Percentiles rank a stretch among this genome's conserved stretches.
Conservation (phyloP, 1,139 yeast species). For the Sugiyamaella grinbergsii region DNA sequence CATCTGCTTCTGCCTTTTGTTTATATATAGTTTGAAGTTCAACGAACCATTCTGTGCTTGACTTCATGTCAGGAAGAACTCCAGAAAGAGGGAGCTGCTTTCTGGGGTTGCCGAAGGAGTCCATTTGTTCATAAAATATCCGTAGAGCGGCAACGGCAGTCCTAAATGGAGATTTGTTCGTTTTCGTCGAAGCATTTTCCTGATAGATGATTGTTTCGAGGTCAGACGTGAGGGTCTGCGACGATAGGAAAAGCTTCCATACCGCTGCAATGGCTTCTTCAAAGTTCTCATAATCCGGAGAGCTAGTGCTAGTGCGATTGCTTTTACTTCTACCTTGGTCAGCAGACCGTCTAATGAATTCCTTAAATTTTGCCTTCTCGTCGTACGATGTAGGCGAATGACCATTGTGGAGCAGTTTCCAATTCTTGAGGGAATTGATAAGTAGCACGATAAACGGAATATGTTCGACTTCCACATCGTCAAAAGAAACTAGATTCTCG, state of each 20-base stretch:
- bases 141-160: conserved; percentile 58
- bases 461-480: conserved; percentile 59
- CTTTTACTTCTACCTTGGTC: not conserved
- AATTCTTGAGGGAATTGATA: conserved; percentile 55
- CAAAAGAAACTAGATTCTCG: conserved; percentile 45
- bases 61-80: conserved; percentile 84
- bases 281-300: conserved; percentile 58
- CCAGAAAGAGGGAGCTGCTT: conserved; percentile 71
- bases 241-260: conserved; percentile 49
- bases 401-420: conserved; percentile 43
- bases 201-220: conserved; percentile 34
- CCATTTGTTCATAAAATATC: conserved; percentile 44
- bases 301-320: not conserved
- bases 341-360: conserved; percentile 20
- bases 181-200: not conserved
- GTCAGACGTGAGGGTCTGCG: conserved; percentile 43
- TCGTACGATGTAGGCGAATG: conserved; percentile 49
- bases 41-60: conserved; percentile 67
- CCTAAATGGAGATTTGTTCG: conserved; percentile 54
- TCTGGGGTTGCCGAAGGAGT: conserved; percentile 23
- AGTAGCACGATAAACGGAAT: conserved; percentile 74
- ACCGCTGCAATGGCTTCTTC: conserved; percentile 68
- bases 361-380: conserved; percentile 55
- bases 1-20: conserved; percentile 58
- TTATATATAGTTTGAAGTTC: conserved; percentile 59